phyloP scores from a whole-genome alignment of 805 yeast genomes.

The Suhomyces prunicola region DNA sequence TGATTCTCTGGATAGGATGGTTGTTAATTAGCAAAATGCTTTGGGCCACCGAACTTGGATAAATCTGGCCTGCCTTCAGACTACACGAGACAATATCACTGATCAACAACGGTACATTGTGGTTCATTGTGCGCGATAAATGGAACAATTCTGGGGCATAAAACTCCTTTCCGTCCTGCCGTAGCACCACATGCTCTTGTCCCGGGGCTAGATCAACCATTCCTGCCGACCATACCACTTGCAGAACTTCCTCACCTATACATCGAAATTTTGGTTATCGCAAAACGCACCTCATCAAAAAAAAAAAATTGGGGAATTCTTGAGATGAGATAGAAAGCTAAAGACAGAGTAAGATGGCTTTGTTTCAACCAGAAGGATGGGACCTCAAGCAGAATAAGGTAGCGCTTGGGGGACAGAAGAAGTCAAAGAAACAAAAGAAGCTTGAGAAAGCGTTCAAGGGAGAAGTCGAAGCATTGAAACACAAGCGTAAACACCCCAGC shows the following conservation, averaged over 20 bases:
- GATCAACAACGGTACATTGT: slow-evolving; percentile 25
- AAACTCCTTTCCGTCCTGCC: slow-evolving; percentile 18
- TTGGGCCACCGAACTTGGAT: background rate
- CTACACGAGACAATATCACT: slow-evolving; percentile 22
- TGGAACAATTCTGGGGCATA: slow-evolving; percentile 37
- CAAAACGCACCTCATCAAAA: background rate
- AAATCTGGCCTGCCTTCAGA: slow-evolving; percentile 1
- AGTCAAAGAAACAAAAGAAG: slow-evolving; percentile 24
- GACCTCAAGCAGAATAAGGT: slow-evolving; percentile 53
- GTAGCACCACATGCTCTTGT: slow-evolving; percentile 30
- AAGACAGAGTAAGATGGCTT: slow-evolving; percentile 45
- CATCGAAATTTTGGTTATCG: background rate
- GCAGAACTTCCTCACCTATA: background rate
- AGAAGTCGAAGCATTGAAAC: slow-evolving; percentile 4
- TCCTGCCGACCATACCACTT: background rate
- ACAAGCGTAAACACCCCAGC: slow-evolving; percentile 6
- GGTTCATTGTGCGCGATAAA: slow-evolving; percentile 23
- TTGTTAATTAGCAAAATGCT: slow-evolving; percentile 23
- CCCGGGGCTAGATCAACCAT: slow-evolving; percentile 33
- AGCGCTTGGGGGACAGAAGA: slow-evolving; percentile 42
- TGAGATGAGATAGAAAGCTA: background rate
- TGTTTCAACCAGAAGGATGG: slow-evolving; percentile 86
- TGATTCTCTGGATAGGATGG: slow-evolving; percentile 28
- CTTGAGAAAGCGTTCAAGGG: slow-evolving; percentile 17
- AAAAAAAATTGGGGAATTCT: background rate